Conservation (phyloP, 306 rosid genomes). For the Pyrus bretschneideri region DNA sequence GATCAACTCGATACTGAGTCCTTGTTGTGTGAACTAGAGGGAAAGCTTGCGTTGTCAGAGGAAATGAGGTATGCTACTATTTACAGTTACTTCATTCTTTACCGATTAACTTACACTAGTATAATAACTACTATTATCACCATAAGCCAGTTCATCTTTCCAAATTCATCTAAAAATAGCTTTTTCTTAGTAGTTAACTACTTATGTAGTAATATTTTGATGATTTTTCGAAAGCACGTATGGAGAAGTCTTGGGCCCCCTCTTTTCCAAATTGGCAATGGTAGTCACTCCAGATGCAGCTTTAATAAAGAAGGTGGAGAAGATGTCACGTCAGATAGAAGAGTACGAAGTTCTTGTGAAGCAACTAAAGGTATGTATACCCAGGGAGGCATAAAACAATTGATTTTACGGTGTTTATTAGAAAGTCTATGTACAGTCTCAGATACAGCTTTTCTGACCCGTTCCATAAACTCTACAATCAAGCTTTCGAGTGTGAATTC, state of each 20-base stretch:
- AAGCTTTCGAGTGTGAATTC: background rate
- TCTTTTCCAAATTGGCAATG: constrained; percentile 36
- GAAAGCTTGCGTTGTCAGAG: constrained; percentile 19
- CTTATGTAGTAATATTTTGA: background rate
- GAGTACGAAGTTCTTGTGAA: constrained; percentile 65
- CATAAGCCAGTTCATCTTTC: constrained; percentile 5
- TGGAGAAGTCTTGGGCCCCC: constrained; percentile 48
- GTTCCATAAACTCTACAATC: background rate
- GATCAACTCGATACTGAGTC: constrained; percentile 16
- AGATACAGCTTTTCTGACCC: background rate
- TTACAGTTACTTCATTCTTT: constrained; percentile 5
- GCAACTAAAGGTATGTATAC: constrained; percentile 66
- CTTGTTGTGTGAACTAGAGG: constrained; percentile 20
- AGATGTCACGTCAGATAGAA: constrained; percentile 36
- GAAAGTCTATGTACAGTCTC: background rate
- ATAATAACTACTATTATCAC: background rate
- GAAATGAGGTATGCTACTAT: constrained; percentile 43
- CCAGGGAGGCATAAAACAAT: background rate
- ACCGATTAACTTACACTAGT: background rate
- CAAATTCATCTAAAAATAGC: background rate
- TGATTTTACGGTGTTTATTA: background rate
- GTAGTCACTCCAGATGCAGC: constrained; percentile 30
- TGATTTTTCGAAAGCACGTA: constrained; percentile 34
- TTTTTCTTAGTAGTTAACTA: background rate
- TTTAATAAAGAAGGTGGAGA: constrained; percentile 33